Percentiles rank a stretch among this genome's conserved stretches.
Conservation (phyloP, 805 yeast genomes). For the Candida ortonii region DNA sequence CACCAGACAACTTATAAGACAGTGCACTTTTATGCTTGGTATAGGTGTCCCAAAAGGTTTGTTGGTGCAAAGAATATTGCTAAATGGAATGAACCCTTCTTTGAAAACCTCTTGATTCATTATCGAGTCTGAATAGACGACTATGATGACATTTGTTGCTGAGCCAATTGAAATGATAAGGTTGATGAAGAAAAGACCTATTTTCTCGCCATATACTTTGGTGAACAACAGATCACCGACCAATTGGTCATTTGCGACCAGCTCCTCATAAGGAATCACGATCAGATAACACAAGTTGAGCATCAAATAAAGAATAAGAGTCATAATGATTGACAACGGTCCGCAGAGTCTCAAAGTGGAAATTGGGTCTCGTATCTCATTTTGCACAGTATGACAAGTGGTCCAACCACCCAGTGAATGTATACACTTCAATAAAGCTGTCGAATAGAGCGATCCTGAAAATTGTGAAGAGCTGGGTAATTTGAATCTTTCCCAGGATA, state of each 20-base stretch:
- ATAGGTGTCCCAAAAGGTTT: conserved; percentile 46
- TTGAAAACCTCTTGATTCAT: conserved; percentile 47
- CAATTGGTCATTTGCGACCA: conserved; percentile 39
- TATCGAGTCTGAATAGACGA: conserved; percentile 44
- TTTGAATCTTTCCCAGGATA: conserved; percentile 13
- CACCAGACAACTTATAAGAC: conserved; percentile 20
- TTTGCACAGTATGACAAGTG: conserved; percentile 45
- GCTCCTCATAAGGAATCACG: conserved; percentile 42
- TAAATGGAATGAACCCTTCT: conserved; percentile 47
- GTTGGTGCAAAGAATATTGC: conserved; percentile 42
- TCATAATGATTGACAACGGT: conserved; percentile 39
- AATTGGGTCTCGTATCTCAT: conserved; percentile 46
- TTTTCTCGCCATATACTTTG: conserved; percentile 39
- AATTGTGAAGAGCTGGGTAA: conserved; percentile 22
- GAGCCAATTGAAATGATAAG: conserved; percentile 45
- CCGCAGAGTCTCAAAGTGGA: conserved; percentile 45
- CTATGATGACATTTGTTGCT: conserved; percentile 49
- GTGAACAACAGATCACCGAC: conserved; percentile 46
- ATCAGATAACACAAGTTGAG: conserved; percentile 44
- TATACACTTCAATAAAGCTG: conserved; percentile 44
- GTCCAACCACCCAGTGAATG: conserved; percentile 52
- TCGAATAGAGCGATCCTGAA: conserved; percentile 38
- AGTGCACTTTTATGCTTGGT: conserved; percentile 26
- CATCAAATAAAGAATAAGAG: conserved; percentile 38
- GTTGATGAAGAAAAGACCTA: conserved; percentile 42